phyloP scores from a whole-genome alignment of 2,329 filamentous ascomycete species.

The Dactylellina parvicollis region DNA sequence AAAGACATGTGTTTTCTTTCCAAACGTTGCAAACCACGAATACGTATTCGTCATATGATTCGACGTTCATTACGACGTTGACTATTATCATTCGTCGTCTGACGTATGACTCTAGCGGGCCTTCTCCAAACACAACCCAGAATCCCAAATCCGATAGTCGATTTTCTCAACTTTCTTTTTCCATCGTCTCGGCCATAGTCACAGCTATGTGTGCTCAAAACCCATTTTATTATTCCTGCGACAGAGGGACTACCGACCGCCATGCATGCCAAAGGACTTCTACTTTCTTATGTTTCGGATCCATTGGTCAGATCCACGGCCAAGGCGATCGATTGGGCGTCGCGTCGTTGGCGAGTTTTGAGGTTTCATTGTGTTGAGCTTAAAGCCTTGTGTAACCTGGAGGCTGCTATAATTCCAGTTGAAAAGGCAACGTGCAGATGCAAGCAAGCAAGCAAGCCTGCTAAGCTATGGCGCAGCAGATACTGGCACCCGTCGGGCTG shows the following conservation, averaged over 20 bases:
- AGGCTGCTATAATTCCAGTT: not conserved
- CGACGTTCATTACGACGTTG: slow-evolving; percentile 31
- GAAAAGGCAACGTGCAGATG: slow-evolving; percentile 22
- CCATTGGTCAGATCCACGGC: not conserved
- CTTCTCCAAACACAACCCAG: slow-evolving; percentile 6
- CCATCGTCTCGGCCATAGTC: slow-evolving; percentile 5
- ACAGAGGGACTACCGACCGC: not conserved
- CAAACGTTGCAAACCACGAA: not conserved
- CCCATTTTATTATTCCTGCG: not conserved
- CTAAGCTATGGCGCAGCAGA: slow-evolving; percentile 10
- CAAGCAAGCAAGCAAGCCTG: not conserved
- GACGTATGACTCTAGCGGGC: slow-evolving; percentile 46
- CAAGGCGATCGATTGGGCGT: slow-evolving; percentile 12
- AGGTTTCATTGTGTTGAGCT: slow-evolving; percentile 38
- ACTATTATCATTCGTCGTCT: slow-evolving; percentile 16
- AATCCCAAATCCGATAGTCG: not conserved
- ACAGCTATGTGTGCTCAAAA: slow-evolving; percentile 6
- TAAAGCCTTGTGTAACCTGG: slow-evolving; percentile 51
- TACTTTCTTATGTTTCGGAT: slow-evolving; percentile 7
- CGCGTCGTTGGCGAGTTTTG: slow-evolving; percentile 3
- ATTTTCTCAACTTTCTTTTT: not conserved
- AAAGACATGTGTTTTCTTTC: not conserved
- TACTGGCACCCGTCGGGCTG: slow-evolving; percentile 13
- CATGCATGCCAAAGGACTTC: not conserved
- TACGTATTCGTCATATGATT: slow-evolving; percentile 38